A percentile compares a stretch with the other conserved stretches of the same genome.
phyloP scores from a whole-genome alignment of 2,329 filamentous ascomycete genomes.

The Pyricularia pennisetigena region DNA sequence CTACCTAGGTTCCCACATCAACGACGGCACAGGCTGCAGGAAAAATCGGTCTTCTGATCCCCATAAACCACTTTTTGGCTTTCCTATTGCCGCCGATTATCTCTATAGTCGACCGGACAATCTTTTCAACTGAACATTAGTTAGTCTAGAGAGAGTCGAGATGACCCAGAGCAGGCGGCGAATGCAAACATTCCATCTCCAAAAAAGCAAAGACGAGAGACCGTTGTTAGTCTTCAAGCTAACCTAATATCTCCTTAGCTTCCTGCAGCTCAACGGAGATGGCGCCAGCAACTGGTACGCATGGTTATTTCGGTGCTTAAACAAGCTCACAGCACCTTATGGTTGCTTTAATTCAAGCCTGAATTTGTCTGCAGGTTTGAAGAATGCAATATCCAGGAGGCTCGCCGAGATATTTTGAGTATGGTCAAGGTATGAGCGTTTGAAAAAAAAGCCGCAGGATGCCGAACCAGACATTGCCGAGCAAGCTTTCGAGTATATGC shows the following conservation, averaged over 20 bases:
- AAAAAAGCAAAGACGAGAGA: neutral
- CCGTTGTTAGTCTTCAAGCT: neutral
- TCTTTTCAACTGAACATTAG: neutral
- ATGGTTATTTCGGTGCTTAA: neutral
- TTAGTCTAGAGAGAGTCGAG: neutral
- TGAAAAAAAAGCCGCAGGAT: neutral
- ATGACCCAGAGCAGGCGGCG: neutral
- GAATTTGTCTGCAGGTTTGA: neutral
- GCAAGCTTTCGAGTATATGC: neutral
- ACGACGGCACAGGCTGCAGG: too few relatives aligned
- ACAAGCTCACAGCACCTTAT: neutral
- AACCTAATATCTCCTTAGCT: neutral
- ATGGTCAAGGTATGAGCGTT: neutral
- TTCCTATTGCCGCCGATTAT: neutral
- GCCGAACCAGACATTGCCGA: neutral
- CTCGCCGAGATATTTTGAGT: neutral
- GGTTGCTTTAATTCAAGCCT: neutral
- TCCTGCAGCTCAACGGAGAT: neutral
- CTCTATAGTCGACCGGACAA: neutral
- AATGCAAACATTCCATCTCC: neutral
- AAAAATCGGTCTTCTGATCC: neutral
- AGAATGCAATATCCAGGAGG: neutral
- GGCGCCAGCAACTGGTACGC: neutral
- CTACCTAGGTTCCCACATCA: neutral
- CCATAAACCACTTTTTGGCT: neutral